Base-by-base conservation (phyloP, 306 rosid species). In the Casuarina cunninghamiana region DNA sequence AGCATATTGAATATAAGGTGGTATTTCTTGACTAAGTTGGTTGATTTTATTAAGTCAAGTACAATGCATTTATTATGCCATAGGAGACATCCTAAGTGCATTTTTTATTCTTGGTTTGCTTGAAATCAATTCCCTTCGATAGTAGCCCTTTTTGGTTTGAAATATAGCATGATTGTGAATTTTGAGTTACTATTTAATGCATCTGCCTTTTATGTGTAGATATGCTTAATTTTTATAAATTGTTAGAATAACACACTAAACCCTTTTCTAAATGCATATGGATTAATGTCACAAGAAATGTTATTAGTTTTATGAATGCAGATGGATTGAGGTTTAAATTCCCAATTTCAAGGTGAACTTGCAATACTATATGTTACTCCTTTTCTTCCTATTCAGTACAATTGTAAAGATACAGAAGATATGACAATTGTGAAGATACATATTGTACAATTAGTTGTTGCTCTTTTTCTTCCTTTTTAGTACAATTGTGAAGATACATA, bases 261-360 rank as follows among this genome's bases (percentile, higher is more conserved):
- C 9, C 8, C 0, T 11, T 73, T 66, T 55, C 39, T 48, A 37
- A 68, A 11, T 75, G 73, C 80, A 83, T 83, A 69, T 15, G 53
- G 83, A 83, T 77, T 79, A 78, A 79, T 46, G 53, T 69, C 37
- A 51, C 50, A 17, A 6, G 68, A 61, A 16, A 11, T 21, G 0
- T 21, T 38, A 53, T 4, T 21, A 21, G 26, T 21, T 21, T 44
- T 3, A 44, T 5, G 5, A 48, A 39, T 65, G 70, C 70, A 41
- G 35, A 3, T 35, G 61, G 26, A 21, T 21, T 21, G 26, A 21
- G 26, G 26, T 21, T 21, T 21, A 21, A 21, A 21, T 21, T 21
- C 26, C 26, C 26, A 21, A 21, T 21, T 21, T 21, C 26, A 21
- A 21, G 17, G 7, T 21, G 26, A 21, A 21, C 26, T 5, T 44